Conservation (phyloP, 1,284 basidiomycete genomes). For the Sanguinoderma infundibulare region DNA sequence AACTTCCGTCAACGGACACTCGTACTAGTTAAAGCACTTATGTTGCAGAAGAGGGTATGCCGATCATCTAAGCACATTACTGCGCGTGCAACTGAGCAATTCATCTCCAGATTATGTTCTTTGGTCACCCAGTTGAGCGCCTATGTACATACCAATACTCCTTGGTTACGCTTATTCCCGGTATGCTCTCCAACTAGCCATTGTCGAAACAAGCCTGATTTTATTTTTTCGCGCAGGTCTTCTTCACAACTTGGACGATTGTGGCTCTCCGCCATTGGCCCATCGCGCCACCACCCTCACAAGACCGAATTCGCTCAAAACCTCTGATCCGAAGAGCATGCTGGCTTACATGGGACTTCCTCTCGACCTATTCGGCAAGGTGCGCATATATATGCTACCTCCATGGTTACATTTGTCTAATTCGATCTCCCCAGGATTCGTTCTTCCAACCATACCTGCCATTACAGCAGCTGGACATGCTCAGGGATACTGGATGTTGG, state of each 20-base stretch:
- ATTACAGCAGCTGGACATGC: slow-evolving; percentile 92
- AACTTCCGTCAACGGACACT: slow-evolving; percentile 93
- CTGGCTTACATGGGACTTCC: slow-evolving; percentile 92
- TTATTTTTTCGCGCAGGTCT: slow-evolving; percentile 54
- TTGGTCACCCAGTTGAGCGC: slow-evolving; percentile 94
- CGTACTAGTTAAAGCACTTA: slow-evolving; percentile 92
- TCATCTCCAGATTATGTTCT: slow-evolving; percentile 87
- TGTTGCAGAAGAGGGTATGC: slow-evolving; percentile 86
- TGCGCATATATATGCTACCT: slow-evolving; percentile 28
- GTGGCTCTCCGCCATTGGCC: slow-evolving; percentile 88
- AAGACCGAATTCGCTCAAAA: slow-evolving; percentile 83
- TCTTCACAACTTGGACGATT: slow-evolving; percentile 88
- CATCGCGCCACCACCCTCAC: slow-evolving; percentile 66
- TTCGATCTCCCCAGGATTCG: slow-evolving; percentile 61
- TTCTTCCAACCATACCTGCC: slow-evolving; percentile 99
- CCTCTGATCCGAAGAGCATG: slow-evolving; percentile 91
- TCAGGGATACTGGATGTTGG: slow-evolving; percentile 83
- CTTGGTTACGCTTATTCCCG: slow-evolving; percentile 83
- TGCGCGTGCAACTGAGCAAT: neutral
- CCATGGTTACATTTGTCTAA: neutral
- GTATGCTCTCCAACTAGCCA: slow-evolving; percentile 37
- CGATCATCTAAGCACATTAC: slow-evolving; percentile 3
- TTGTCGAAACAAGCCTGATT: neutral
- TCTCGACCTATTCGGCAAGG: slow-evolving; percentile 85
- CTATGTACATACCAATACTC: slow-evolving; percentile 99